Conservation (phyloP, 2,329 filamentous ascomycete genomes). For the Pyricularia pennisetigena region DNA sequence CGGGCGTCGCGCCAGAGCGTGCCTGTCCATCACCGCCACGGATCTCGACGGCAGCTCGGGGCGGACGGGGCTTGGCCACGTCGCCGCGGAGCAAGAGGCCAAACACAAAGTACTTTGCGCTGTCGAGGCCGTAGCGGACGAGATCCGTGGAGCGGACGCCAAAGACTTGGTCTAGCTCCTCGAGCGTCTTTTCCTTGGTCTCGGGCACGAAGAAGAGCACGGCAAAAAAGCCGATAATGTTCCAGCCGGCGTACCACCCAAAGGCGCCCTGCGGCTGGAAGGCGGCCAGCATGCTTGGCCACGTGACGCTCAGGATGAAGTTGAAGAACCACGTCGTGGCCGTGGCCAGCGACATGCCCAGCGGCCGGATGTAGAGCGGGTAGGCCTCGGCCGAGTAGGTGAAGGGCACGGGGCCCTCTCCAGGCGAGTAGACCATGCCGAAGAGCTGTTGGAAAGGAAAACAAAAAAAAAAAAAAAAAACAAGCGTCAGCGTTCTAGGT, state of each 20-base stretch:
- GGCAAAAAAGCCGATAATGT: slow-evolving; percentile 32
- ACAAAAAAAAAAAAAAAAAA: too few species aligned
- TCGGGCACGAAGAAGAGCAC: slow-evolving; percentile 28
- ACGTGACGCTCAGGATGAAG: slow-evolving; percentile 31
- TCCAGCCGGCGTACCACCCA: slow-evolving; percentile 38
- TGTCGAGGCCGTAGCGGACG: slow-evolving; percentile 12
- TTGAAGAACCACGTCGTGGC: slow-evolving; percentile 41
- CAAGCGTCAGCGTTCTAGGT: too few species aligned
- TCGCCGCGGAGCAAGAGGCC: slow-evolving; percentile 8
- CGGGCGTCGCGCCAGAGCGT: not conserved
- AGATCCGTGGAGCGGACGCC: slow-evolving; percentile 16
- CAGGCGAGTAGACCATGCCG: slow-evolving; percentile 43
- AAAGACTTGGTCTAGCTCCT: slow-evolving; percentile 27
- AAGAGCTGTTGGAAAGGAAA: slow-evolving; percentile 21
- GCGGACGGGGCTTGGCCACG: not conserved
- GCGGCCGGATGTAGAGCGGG: slow-evolving; percentile 50
- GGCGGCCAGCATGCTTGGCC: slow-evolving; percentile 31
- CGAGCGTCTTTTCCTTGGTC: slow-evolving; percentile 27
- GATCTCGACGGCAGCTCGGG: not conserved
- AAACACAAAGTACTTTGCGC: slow-evolving; percentile 11
- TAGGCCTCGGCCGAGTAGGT: slow-evolving; percentile 60
- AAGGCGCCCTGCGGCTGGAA: slow-evolving; percentile 38
- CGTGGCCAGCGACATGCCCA: slow-evolving; percentile 50
- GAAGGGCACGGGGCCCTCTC: slow-evolving; percentile 54
- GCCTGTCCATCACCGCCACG: not conserved